Evolutionary conservation across 1,284 basidiomycete species (phyloP).

Genomic region (Sanguinoderma infundibulare): DNA sequence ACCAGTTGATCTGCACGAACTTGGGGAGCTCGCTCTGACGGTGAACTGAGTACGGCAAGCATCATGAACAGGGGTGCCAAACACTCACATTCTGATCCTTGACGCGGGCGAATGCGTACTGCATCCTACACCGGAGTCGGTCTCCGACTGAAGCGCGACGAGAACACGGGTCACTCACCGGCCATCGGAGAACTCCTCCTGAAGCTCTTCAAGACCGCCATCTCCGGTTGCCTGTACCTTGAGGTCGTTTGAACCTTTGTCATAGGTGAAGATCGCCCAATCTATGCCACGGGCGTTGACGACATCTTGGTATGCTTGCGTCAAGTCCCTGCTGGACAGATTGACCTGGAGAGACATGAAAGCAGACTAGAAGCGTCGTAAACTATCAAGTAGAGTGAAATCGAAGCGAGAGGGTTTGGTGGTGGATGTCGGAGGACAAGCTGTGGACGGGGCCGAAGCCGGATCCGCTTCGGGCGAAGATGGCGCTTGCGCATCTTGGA

Average conservation of each 20-base stretch:
- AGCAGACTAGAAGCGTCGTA: not conserved
- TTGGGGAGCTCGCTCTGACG: constrained; percentile 84
- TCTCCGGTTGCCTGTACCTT: constrained; percentile 87
- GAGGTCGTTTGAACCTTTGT: constrained; percentile 87
- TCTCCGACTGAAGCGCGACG: not conserved
- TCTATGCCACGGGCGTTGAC: constrained; percentile 77
- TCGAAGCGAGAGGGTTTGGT: not conserved
- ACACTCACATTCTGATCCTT: constrained; percentile 80
- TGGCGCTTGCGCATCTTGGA: constrained; percentile 5
- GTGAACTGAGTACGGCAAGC: constrained; percentile 1
- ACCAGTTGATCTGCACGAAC: constrained; percentile 93
- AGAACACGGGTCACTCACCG: constrained; percentile 51
- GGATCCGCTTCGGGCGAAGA: not conserved
- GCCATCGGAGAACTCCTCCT: constrained; percentile 95
- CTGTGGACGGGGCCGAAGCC: not conserved
- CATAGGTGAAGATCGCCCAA: constrained; percentile 89
- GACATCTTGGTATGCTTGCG: constrained; percentile 82
- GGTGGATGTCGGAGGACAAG: not conserved
- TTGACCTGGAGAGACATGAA: constrained; percentile 79
- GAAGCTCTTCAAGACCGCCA: constrained; percentile 88
- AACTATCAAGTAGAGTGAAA: not conserved
- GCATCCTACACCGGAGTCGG: constrained; percentile 62
- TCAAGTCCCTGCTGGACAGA: constrained; percentile 72
- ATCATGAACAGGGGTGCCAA: constrained; percentile 9
- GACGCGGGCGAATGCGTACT: constrained; percentile 93